Conservation (phyloP, 768 basidiomycete species). For the Boletus coccyginus region DNA sequence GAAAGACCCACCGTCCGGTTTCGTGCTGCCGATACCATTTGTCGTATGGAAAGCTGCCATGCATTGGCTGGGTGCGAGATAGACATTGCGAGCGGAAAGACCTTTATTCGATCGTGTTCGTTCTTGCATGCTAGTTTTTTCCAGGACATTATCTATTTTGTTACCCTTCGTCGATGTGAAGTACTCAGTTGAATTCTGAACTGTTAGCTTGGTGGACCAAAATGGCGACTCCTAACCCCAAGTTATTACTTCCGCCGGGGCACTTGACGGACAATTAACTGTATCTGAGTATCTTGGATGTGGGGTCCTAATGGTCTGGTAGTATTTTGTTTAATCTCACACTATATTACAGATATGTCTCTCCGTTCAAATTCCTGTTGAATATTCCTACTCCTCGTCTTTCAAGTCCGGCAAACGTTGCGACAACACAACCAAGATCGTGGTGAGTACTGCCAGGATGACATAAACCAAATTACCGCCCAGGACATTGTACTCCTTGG, state of each 20-base stretch:
- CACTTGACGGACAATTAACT: background rate
- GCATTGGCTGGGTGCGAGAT: constrained; percentile 33
- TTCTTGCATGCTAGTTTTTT: background rate
- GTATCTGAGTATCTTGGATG: no score
- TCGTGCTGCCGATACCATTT: constrained; percentile 33
- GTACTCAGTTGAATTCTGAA: constrained; percentile 1
- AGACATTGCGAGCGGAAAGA: background rate
- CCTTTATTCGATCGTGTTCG: background rate
- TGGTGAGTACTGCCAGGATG: constrained; percentile 33
- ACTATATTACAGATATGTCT: no score
- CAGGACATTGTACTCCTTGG: constrained; percentile 45
- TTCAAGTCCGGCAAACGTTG: constrained; percentile 19
- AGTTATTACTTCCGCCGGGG: background rate
- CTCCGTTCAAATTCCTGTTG: background rate
- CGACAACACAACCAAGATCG: constrained; percentile 20
- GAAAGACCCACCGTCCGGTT: constrained; percentile 28
- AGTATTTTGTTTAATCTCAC: no score
- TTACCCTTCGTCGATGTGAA: background rate
- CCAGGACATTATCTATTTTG: constrained; percentile 18
- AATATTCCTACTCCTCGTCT: constrained; percentile 5
- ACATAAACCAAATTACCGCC: constrained; percentile 53
- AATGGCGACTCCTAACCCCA: background rate
- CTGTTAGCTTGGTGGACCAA: background rate
- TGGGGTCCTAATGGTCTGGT: no score
- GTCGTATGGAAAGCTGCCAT: constrained; percentile 34